A percentile compares a stretch with the other conserved stretches of the same genome.
These are phyloP conservation scores for Jatropha multifida DNA, from an alignment of 441 rosid genomes.

Conservation along the genomic window DNA sequence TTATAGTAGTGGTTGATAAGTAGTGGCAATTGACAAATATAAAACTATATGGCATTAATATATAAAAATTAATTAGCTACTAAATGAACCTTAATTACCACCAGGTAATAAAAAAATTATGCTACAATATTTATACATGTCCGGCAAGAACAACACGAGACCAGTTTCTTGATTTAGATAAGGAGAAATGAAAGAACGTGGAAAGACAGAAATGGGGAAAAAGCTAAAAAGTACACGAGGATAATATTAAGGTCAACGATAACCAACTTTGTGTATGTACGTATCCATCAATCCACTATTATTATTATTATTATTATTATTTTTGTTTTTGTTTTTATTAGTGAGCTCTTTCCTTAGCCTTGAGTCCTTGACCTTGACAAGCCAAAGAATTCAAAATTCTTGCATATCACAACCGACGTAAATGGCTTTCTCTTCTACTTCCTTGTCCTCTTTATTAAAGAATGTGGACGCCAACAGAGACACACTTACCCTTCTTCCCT, in stretches of 20 bases:
- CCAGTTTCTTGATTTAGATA: background rate
- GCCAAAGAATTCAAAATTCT: background rate
- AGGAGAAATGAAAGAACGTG: constrained; percentile 8
- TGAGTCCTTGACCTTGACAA: constrained; percentile 25
- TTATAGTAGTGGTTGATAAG: too few relatives aligned
- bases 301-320: too few relatives aligned
- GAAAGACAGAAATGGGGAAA: background rate
- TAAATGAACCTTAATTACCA: too few relatives aligned
- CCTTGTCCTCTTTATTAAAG: background rate
- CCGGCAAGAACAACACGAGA: background rate
- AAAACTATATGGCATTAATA: too few relatives aligned
- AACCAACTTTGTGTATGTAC: constrained; percentile 8
- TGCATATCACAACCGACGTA: background rate
- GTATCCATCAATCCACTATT: background rate
- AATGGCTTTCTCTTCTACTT: background rate
- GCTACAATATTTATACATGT: background rate
- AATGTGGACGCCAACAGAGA: background rate
- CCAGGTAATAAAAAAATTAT: background rate
- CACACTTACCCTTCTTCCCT: background rate
- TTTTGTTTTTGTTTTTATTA: background rate
- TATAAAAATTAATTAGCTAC: too few relatives aligned
- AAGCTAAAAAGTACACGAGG: constrained; percentile 8
- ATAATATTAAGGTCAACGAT: constrained; percentile 23
- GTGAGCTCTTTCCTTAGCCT: background rate
- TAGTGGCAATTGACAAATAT: too few relatives aligned